Evolutionary conservation across 2,329 filamentous ascomycete genomes (phyloP).

Genomic region (Pseudogymnoascus sp.): DNA sequence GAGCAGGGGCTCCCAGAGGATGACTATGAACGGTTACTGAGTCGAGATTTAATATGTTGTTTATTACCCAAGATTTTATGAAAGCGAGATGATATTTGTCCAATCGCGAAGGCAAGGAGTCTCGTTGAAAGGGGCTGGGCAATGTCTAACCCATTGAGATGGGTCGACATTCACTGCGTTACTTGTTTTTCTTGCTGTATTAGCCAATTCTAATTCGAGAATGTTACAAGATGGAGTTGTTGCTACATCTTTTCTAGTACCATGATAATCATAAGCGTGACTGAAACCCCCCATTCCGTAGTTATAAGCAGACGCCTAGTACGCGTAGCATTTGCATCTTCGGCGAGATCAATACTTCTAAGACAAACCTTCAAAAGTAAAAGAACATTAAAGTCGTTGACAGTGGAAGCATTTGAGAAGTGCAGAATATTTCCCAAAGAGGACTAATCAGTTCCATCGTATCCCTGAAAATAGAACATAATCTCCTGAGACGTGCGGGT

Average conservation of each 20-base stretch:
- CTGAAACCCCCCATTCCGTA: background rate
- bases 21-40: slow-evolving; percentile 99
- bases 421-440: background rate
- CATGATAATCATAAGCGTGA: background rate
- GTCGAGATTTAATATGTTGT: slow-evolving; percentile 10
- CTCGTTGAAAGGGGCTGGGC: slow-evolving; percentile 25
- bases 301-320: no score
- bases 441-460: slow-evolving; percentile 4
- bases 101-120: slow-evolving; percentile 26
- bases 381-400: background rate
- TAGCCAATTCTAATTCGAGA: slow-evolving; percentile 26
- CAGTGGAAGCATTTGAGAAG: background rate
- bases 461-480: slow-evolving; percentile 9
- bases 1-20: slow-evolving; percentile 92
- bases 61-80: slow-evolving; percentile 19
- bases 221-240: slow-evolving; percentile 8
- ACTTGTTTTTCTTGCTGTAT: slow-evolving; percentile 29
- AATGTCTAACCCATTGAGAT: slow-evolving; percentile 21
- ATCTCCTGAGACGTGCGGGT: slow-evolving; percentile 6
- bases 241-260: background rate
- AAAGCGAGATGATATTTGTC: slow-evolving; percentile 24
- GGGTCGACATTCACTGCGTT: slow-evolving; percentile 25
- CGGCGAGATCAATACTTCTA: background rate
- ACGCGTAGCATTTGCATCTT: background rate
- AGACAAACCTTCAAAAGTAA: background rate